Evolutionary conservation across 208 protist genomes (phyloP), one percentile per base, ranked within the genome.

Genomic region (Crithidia mellificae): DNA sequence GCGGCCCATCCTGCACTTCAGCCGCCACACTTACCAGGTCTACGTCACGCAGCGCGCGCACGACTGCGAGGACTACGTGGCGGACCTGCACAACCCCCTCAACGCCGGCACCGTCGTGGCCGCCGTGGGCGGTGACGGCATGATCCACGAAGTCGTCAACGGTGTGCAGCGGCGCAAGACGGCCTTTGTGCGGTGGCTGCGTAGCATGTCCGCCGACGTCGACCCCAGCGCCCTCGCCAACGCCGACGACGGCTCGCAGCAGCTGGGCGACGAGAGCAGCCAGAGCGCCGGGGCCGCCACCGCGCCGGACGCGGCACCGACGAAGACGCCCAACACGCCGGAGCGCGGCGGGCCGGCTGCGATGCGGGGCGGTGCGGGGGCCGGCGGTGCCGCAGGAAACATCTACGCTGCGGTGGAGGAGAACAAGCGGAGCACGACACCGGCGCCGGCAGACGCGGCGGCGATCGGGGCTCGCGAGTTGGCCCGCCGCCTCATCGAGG

Each of bases 61-160:
- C 70, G 80, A 96, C 63, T 89, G 83, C 61, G 90, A 96, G 73
- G 86, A 93, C 75, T 92, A 80, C 61, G 53, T 93, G 38, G 87
- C 90, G n/a, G 72, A 93, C 63, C 46, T 85, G 7, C n/a, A 39
- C 36, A 85, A 92, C 62, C 62, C 66, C 11, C 56, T 96, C 39
- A 54, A 75, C 72, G 50, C 38, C 22, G 30, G 74, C 46, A 68
- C 77, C 63, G 90, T 96, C 34, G 75, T 91, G 46, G 80, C 83
- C 2, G 70, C 59, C 56, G 84, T 87, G 24, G 90, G 90, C 34
- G 90, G 90, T 4, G 90, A 96, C 54, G 90, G 90, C 19, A 96
- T 93, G 81, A 58, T 91, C 36, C 73, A 96, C 66, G 90, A 96
- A 77, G 63, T 73, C 8, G 75, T 92, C 24, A 96, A 96, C 64